phyloP scores from a whole-genome alignment of 768 basidiomycete genomes.

The Mycena amicta region DNA sequence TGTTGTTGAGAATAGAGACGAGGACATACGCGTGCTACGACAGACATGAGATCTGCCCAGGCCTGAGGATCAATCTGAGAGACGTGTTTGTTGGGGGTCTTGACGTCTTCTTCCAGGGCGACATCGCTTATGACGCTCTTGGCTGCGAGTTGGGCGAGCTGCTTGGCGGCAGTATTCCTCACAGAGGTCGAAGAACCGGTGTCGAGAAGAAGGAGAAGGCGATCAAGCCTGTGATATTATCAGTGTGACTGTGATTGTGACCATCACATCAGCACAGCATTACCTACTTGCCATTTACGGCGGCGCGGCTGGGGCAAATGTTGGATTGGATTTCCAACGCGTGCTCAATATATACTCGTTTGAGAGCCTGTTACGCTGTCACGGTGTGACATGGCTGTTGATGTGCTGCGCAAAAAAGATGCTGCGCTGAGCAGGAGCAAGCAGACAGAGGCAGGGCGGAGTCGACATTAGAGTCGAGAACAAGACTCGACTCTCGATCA shows the following conservation, averaged over 20 bases:
- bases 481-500: no score
- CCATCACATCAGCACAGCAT: no score
- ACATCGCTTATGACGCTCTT: conserved; percentile 85
- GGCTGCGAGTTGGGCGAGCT: conserved; percentile 88
- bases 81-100: conserved; percentile 60
- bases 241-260: no score
- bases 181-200: conserved; percentile 91
- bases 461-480: no score
- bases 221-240: conserved; percentile 74
- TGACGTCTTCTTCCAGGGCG: conserved; percentile 77
- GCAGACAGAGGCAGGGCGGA: no score
- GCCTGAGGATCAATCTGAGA: conserved; percentile 67
- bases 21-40: conserved; percentile 77
- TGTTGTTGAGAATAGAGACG: conserved; percentile 12
- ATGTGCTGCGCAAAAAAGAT: no score
- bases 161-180: conserved; percentile 93
- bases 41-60: conserved; percentile 89
- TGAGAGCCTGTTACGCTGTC: neutral
- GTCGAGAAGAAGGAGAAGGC: conserved; percentile 93
- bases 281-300: no score
- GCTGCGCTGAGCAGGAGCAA: no score
- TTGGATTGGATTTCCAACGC: no score
- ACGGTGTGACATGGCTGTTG: neutral
- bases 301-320: no score
- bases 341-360: no score